Percentiles rank a stretch among this genome's conserved stretches.
phyloP scores from a whole-genome alignment of 768 basidiomycete genomes.

The Hygrophorus russula region DNA sequence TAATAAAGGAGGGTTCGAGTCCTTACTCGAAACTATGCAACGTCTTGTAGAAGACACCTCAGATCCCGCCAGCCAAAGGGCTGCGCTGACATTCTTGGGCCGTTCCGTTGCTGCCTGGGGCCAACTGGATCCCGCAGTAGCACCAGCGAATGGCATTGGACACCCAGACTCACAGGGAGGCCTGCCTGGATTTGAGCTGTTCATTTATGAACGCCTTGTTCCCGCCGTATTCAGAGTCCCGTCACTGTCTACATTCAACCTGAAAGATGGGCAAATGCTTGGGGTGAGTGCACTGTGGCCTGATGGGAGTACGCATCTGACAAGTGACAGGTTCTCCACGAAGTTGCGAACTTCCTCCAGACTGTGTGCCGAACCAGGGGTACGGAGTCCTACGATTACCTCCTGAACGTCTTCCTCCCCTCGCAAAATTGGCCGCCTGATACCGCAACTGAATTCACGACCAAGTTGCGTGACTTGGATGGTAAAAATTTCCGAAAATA shows the following conservation, averaged over 20 bases:
- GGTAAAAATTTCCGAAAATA: slow-evolving; percentile 74
- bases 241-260: slow-evolving; percentile 68
- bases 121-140: slow-evolving; percentile 27
- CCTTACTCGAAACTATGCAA: slow-evolving; percentile 65
- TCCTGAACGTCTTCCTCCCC: slow-evolving; percentile 73
- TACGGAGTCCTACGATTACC: slow-evolving; percentile 72
- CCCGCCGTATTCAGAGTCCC: slow-evolving; percentile 77
- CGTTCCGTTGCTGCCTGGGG: slow-evolving; percentile 63
- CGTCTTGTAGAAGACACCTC: slow-evolving; percentile 63
- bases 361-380: slow-evolving; percentile 67
- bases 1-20: slow-evolving; percentile 53
- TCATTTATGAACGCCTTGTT: slow-evolving; percentile 80
- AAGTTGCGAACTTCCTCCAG: slow-evolving; percentile 81
- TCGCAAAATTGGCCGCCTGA: slow-evolving; percentile 80
- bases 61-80: slow-evolving; percentile 67
- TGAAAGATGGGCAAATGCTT: slow-evolving; percentile 80
- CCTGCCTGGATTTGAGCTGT: slow-evolving; percentile 85
- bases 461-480: slow-evolving; percentile 65
- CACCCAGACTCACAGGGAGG: slow-evolving; percentile 21
- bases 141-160: slow-evolving; percentile 21
- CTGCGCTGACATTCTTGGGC: slow-evolving; percentile 71
- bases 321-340: slow-evolving; percentile 54
- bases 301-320: background rate
- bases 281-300: slow-evolving; percentile 42
- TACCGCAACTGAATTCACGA: slow-evolving; percentile 65